Percentiles rank a stretch among this genome's conserved stretches.
Evolutionary conservation across 257 asterid genomes (phyloP).

Genomic region (Solanum virginianum): DNA sequence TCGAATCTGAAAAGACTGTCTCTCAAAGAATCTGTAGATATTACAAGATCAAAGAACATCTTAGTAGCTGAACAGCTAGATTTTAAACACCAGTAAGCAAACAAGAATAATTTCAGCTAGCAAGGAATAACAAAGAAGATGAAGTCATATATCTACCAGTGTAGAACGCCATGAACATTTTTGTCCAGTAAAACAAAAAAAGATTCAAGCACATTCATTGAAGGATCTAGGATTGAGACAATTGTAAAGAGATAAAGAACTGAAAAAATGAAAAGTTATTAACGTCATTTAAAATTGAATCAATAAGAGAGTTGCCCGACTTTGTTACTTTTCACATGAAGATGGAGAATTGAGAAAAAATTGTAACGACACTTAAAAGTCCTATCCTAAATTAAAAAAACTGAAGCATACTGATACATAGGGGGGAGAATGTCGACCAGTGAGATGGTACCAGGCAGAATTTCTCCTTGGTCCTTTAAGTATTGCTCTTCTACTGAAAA

Average conservation of each 20-base stretch:
- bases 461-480: too few relatives aligned
- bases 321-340: not conserved
- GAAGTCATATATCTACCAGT: not conserved
- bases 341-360: not conserved
- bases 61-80: not conserved
- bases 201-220: not conserved
- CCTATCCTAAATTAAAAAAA: too few relatives aligned
- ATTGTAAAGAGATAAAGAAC: too few relatives aligned
- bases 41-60: not conserved
- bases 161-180: not conserved
- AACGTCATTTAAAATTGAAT: too few relatives aligned
- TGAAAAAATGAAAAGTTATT: too few relatives aligned
- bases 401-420: too few relatives aligned
- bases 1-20: slow-evolving; percentile 46
- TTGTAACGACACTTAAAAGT: not conserved
- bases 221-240: not conserved
- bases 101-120: not conserved
- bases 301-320: not conserved
- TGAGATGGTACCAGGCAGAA: too few relatives aligned
- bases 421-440: too few relatives aligned
- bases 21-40: slow-evolving; percentile 37
- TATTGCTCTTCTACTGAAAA: too few relatives aligned
- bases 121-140: not conserved
- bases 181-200: not conserved
- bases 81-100: not conserved